These are phyloP conservation scores for Elaphomyces granulatus DNA, from an alignment of 495 filamentous ascomycete species.

Conservation along the genomic window DNA sequence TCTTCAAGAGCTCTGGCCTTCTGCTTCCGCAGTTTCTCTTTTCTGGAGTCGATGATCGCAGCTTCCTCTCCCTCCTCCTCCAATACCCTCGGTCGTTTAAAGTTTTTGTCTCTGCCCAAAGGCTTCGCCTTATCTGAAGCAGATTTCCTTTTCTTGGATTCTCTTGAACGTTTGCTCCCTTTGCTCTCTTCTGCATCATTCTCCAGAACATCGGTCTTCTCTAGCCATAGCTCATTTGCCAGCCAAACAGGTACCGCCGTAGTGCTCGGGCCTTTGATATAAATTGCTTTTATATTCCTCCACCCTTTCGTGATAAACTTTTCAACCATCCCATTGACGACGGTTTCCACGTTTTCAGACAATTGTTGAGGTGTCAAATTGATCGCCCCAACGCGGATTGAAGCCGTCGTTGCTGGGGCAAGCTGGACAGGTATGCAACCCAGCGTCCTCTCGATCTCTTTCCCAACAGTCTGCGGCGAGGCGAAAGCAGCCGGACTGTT, in stretches of 20 bases:
- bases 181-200: constrained; percentile 33
- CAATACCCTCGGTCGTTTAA: constrained; percentile 29
- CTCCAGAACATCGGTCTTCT: constrained; percentile 63
- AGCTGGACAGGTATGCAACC: constrained; percentile 59
- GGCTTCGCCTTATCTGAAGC: constrained; percentile 41
- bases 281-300: constrained; percentile 66
- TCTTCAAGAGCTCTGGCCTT: constrained; percentile 35
- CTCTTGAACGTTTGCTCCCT: constrained; percentile 39
- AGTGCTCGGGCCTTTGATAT: constrained; percentile 79
- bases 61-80: constrained; percentile 35
- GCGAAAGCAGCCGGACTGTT: constrained; percentile 28
- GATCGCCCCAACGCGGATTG: constrained; percentile 56
- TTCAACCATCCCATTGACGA: constrained; percentile 50
- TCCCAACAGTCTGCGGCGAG: constrained; percentile 41
- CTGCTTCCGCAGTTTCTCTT: constrained; percentile 43
- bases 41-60: constrained; percentile 38
- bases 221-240: constrained; percentile 77
- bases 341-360: constrained; percentile 61
- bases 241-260: constrained; percentile 84
- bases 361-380: constrained; percentile 60
- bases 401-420: constrained; percentile 46
- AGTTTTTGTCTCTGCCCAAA: constrained; percentile 44
- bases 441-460: constrained; percentile 58
- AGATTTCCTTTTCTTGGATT: constrained; percentile 53
- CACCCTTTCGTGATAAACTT: constrained; percentile 73